phyloP scores from a whole-genome alignment of 2,329 filamentous ascomycete species.

The Monilinia polystroma region DNA sequence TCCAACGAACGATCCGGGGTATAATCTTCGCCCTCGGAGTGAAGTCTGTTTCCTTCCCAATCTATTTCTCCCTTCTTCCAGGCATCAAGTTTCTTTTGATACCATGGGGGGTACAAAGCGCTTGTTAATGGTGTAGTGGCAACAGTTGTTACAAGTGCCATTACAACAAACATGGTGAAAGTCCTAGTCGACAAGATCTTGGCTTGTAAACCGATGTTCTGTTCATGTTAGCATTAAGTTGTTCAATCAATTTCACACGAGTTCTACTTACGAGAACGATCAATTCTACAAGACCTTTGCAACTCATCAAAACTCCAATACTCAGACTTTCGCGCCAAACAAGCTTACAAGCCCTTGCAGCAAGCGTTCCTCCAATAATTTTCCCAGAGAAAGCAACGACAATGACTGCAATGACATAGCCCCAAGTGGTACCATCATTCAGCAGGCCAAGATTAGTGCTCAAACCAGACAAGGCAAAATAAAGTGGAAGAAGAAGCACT shows the following conservation, averaged over 20 bases:
- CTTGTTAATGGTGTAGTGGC: conserved; percentile 75
- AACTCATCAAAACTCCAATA: conserved; percentile 91
- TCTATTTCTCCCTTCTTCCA: conserved; percentile 88
- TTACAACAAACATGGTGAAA: conserved; percentile 93
- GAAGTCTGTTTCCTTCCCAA: conserved; percentile 66
- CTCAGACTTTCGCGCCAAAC: conserved; percentile 88
- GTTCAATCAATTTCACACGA: not conserved
- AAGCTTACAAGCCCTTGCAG: conserved; percentile 72
- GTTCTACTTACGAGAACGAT: conserved; percentile 76
- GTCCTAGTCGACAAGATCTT: conserved; percentile 76
- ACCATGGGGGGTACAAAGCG: conserved; percentile 73
- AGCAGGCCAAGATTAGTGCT: conserved; percentile 85
- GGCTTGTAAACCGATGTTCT: conserved; percentile 81
- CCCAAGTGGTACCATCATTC: conserved; percentile 81
- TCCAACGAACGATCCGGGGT: conserved; percentile 42
- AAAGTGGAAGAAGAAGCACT: conserved; percentile 81
- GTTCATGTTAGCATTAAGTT: conserved; percentile 16
- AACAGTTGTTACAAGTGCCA: conserved; percentile 87
- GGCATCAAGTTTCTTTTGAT: conserved; percentile 68
- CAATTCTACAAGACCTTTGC: conserved; percentile 90
- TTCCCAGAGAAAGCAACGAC: conserved; percentile 81
- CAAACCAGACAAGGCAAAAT: conserved; percentile 89
- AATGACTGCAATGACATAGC: conserved; percentile 81
- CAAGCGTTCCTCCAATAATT: conserved; percentile 76
- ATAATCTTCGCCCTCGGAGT: conserved; percentile 42